These are phyloP conservation scores for Russula compacta DNA, from an alignment of 768 basidiomycete species.

Conservation along the genomic window DNA sequence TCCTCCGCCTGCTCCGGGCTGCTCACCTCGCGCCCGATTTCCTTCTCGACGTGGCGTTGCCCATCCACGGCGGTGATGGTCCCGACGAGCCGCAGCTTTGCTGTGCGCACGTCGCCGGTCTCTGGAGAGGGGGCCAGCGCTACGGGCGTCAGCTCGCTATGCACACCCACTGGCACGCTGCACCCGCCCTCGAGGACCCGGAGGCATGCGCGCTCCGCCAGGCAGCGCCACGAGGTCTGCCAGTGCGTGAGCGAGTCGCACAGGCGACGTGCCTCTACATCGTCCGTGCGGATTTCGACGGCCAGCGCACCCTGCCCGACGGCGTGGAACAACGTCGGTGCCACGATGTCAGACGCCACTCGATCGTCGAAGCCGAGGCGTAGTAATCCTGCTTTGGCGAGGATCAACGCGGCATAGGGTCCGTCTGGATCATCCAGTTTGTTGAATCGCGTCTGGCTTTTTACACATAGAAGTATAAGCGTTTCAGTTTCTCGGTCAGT, in stretches of 20 bases:
- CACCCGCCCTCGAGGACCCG: conserved; percentile 94
- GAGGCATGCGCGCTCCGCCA: conserved; percentile 82
- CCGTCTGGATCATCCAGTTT: conserved; percentile 83
- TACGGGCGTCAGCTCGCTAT: conserved; percentile 35
- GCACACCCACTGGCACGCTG: conserved; percentile 89
- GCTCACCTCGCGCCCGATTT: conserved; percentile 42
- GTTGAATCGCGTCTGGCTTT: conserved; percentile 77
- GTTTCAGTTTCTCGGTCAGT: neutral
- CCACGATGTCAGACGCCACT: conserved; percentile 60
- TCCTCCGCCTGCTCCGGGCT: conserved; percentile 53
- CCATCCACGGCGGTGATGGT: conserved; percentile 84
- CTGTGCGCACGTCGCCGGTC: conserved; percentile 25
- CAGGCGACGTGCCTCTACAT: conserved; percentile 49
- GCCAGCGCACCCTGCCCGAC: conserved; percentile 93
- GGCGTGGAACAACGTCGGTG: conserved; percentile 76
- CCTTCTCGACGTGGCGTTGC: conserved; percentile 56
- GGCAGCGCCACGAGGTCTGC: conserved; percentile 65
- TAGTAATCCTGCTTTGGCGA: conserved; percentile 87
- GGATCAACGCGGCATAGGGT: conserved; percentile 79
- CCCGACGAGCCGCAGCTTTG: conserved; percentile 53
- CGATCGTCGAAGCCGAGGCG: conserved; percentile 70
- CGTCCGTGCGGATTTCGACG: conserved; percentile 71
- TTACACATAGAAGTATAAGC: neutral
- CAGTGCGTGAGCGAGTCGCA: conserved; percentile 66
- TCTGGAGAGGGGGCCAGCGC: conserved; percentile 16